Base-by-base conservation (phyloP, 2,329 filamentous ascomycete genomes). In the Hymenotorrendiella dingleyae region DNA sequence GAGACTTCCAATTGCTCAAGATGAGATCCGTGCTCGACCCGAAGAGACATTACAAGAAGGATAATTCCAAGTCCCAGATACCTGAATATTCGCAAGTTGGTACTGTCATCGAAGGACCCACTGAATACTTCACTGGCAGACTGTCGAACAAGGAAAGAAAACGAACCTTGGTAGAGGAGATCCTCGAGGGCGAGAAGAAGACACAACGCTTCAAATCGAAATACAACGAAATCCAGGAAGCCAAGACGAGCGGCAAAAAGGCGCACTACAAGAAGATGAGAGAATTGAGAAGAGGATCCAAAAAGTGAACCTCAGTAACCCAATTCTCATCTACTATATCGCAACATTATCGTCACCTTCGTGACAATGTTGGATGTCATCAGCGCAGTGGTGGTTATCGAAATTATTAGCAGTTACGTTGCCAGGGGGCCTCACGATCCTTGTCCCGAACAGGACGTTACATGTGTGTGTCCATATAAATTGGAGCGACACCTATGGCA, bases 71-170 rank as follows among this genome's bases (percentile, higher is more conserved):
- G 60, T 73, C 76, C 11, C 43, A 55, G 47, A 67, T 84, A 1
- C 93, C 93, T 1, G 80, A 88, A 48, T 97, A 85, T 61, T 94
- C 86, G 16, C 87, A 94, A 57, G 79, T 95, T 21, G 93, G 91
- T 44, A 91, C 86, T 5, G 79, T 98, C 46, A 76, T 96, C 43
- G 84, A 94, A 58, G 90, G 90, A 1, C 82, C 89, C 1, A 90
- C 88, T 1, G 91, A 97, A 59, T 95, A 83, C 67, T 88, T 82
- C 69, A 90, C 76, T 59, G 77, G 80, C 16, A 80, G 91, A 43
- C 73, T 97, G 48, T 80, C 82, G 43, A 91, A 89, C 64, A 94
- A 87, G 66, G 86, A 97, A 55, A 78, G 87, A 54, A 94, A 94
- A 69, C 77, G 76, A 56, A 96, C 85, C 0, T 80, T 98, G 43